Evolutionary conservation across 352 stramenopile species (phyloP).

Genomic region (Blastocystis sp.): DNA sequence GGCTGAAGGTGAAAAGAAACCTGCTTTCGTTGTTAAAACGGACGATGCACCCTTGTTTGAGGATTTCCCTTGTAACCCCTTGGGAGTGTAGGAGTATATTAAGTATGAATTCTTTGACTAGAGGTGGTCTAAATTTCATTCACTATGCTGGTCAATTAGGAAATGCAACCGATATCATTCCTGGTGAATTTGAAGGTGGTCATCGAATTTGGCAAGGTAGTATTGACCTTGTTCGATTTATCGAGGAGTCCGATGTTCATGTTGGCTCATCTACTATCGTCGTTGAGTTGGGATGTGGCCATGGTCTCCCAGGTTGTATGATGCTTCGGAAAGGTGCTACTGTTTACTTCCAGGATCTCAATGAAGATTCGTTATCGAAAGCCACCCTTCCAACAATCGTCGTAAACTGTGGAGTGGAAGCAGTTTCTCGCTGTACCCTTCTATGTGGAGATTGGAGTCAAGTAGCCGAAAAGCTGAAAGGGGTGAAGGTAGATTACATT

Average conservation of each 20-base stretch:
- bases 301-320: constrained; percentile 47
- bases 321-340: constrained; percentile 34
- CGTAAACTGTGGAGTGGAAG: constrained; percentile 8
- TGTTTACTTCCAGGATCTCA: constrained; percentile 63
- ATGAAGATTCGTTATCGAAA: constrained; percentile 23
- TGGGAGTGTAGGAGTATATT: constrained; percentile 21
- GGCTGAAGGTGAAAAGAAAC: not conserved
- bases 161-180: constrained; percentile 39
- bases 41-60: constrained; percentile 39
- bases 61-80: constrained; percentile 44
- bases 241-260: not conserved
- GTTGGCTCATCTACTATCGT: constrained; percentile 7
- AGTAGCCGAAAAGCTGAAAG: not conserved
- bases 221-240: constrained; percentile 37
- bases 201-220: constrained; percentile 55
- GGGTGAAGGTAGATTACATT: constrained; percentile 14
- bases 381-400: constrained; percentile 51
- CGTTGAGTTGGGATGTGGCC: constrained; percentile 42
- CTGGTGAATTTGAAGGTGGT: constrained; percentile 51
- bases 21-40: not conserved
- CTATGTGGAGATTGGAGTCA: constrained; percentile 49
- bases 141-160: constrained; percentile 54
- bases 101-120: not conserved
- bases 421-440: not conserved
- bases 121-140: constrained; percentile 27